Evolutionary conservation across 2,329 filamentous ascomycete species (phyloP).

Genomic region (Ascochyta pisi): DNA sequence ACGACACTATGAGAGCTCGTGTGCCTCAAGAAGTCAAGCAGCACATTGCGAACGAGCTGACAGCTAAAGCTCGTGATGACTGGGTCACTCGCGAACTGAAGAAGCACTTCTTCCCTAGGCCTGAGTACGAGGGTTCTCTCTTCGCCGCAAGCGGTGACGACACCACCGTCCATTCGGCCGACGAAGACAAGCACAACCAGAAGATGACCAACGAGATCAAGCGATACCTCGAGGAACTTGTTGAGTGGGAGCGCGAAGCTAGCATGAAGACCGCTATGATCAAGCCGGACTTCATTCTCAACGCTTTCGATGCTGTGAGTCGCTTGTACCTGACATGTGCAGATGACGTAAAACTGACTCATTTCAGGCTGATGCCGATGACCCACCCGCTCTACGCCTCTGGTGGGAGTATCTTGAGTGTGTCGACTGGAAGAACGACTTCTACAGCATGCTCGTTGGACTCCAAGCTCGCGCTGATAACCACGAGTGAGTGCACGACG

Average conservation of each 20-base stretch:
- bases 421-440: conserved; percentile 49
- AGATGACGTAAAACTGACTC: neutral
- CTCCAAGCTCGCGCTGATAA: conserved; percentile 24
- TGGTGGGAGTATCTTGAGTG: conserved; percentile 59
- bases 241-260: conserved; percentile 51
- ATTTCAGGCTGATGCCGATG: conserved; percentile 47
- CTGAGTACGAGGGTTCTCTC: conserved; percentile 49
- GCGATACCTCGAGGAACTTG: conserved; percentile 44
- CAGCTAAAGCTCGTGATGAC: conserved; percentile 41
- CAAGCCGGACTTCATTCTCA: conserved; percentile 47
- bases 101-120: conserved; percentile 53
- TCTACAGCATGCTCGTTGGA: conserved; percentile 51
- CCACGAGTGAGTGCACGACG: neutral
- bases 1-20: conserved; percentile 48
- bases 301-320: conserved; percentile 49
- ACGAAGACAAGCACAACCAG: conserved; percentile 29
- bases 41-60: conserved; percentile 51
- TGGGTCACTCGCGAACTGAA: conserved; percentile 54
- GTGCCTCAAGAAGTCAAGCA: conserved; percentile 50
- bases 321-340: neutral
- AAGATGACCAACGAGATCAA: conserved; percentile 42
- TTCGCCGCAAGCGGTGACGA: conserved; percentile 19
- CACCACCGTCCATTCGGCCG: conserved; percentile 22
- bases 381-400: conserved; percentile 51
- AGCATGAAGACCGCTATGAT: conserved; percentile 45